Conservation (phyloP, 306 rosid species). For the Lablab purpureus region DNA sequence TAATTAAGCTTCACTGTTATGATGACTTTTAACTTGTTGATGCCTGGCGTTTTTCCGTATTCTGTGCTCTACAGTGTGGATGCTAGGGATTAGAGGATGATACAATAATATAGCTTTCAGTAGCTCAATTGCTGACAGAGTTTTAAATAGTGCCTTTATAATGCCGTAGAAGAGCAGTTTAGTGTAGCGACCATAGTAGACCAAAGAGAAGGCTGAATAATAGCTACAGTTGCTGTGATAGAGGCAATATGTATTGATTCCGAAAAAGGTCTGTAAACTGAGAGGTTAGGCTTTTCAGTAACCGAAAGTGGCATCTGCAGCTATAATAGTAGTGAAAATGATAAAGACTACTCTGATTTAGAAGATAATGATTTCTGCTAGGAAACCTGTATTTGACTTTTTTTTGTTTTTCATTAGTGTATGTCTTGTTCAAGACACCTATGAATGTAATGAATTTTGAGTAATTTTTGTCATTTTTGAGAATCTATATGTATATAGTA, state of each 20-base stretch:
- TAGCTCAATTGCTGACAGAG: neutral
- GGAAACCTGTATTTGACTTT: neutral
- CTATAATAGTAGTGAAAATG: neutral
- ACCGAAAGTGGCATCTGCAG: neutral
- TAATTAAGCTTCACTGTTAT: neutral
- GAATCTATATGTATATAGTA: neutral
- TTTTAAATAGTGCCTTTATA: no score
- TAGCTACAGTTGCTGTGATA: neutral
- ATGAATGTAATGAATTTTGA: neutral
- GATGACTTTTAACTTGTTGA: constrained; percentile 10
- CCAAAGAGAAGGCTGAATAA: neutral
- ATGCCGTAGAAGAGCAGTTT: neutral
- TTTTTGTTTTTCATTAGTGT: neutral
- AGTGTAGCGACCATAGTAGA: neutral
- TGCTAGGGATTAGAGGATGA: constrained; percentile 11
- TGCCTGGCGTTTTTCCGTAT: constrained; percentile 11
- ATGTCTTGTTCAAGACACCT: neutral
- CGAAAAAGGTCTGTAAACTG: neutral
- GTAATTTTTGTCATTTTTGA: neutral
- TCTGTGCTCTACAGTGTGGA: neutral
- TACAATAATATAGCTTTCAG: neutral
- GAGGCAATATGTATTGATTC: neutral
- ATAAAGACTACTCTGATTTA: neutral
- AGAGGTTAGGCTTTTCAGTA: neutral
- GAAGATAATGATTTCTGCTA: neutral